Evolutionary conservation across 129 eudicot species (phyloP).

Genomic region (Chrysanthemum makinoi): DNA sequence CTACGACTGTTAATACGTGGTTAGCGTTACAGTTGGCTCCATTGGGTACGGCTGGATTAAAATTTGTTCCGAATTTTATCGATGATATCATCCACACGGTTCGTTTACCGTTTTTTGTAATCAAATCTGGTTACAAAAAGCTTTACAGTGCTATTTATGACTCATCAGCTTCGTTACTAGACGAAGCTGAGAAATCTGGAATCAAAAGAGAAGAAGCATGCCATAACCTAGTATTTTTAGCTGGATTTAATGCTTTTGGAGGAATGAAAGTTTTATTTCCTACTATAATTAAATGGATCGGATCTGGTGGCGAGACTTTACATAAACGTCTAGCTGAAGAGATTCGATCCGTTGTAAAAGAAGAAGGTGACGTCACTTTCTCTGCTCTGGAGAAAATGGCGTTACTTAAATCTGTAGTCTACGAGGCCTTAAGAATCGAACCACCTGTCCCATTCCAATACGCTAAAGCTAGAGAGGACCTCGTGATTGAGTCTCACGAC

Average conservation of each 20-base stretch:
- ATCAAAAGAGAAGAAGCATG: slow-evolving; percentile 64
- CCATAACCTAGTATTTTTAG: slow-evolving; percentile 57
- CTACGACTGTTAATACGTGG: slow-evolving; percentile 36
- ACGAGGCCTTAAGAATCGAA: slow-evolving; percentile 52
- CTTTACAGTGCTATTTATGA: slow-evolving; percentile 41
- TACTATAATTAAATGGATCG: slow-evolving; percentile 55
- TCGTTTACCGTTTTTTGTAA: slow-evolving; percentile 38
- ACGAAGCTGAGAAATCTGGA: slow-evolving; percentile 47
- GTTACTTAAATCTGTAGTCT: slow-evolving; percentile 52
- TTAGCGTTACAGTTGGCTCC: slow-evolving; percentile 51
- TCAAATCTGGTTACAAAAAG: slow-evolving; percentile 46
- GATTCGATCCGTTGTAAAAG: slow-evolving; percentile 49
- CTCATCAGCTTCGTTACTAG: slow-evolving; percentile 28
- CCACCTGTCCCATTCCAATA: slow-evolving; percentile 76
- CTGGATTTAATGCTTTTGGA: slow-evolving; percentile 63
- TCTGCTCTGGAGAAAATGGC: slow-evolving; percentile 47
- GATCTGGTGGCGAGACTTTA: slow-evolving; percentile 39
- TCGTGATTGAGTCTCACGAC: slow-evolving; percentile 48
- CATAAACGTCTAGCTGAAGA: slow-evolving; percentile 48
- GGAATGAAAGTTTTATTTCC: slow-evolving; percentile 65
- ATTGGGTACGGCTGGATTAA: slow-evolving; percentile 40
- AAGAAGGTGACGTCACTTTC: slow-evolving; percentile 41
- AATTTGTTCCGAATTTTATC: slow-evolving; percentile 39
- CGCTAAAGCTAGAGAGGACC: slow-evolving; percentile 51
- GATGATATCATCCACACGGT: slow-evolving; percentile 56